Percentiles rank a stretch among this genome's conserved stretches.
Evolutionary conservation across 1,284 basidiomycete genomes (phyloP).

Genomic region (Ganoderma lingzhi): DNA sequence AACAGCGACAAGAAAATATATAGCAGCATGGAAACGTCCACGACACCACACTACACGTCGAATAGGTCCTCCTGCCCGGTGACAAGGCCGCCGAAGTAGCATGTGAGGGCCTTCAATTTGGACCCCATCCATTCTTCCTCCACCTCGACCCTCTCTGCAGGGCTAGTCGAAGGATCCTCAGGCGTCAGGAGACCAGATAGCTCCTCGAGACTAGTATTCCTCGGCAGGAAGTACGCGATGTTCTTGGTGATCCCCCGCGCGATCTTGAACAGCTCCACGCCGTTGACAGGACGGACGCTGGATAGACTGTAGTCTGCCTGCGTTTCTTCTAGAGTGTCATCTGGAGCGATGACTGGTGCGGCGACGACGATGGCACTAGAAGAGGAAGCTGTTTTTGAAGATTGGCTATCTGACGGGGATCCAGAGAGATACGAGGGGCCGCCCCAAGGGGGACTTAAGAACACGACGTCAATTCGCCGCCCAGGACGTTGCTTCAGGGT

Average conservation of each 20-base stretch:
- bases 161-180: conserved; percentile 37
- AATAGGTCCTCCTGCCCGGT: conserved; percentile 71
- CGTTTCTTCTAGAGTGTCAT: conserved; percentile 28
- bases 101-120: conserved; percentile 86
- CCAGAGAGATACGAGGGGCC: conserved; percentile 76
- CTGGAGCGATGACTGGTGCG: not conserved
- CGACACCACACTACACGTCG: conserved; percentile 16
- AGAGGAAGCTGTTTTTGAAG: conserved; percentile 19
- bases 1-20: not conserved
- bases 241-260: conserved; percentile 78
- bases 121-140: conserved; percentile 91
- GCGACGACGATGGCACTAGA: conserved; percentile 20
- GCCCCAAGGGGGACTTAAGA: conserved; percentile 95
- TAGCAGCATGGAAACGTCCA: not conserved
- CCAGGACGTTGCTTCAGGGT: conserved; percentile 42
- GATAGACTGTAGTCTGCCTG: conserved; percentile 75
- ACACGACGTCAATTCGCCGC: conserved; percentile 83
- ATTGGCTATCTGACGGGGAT: conserved; percentile 22
- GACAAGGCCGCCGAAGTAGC: conserved; percentile 82
- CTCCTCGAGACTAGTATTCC: conserved; percentile 83
- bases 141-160: conserved; percentile 69
- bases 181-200: conserved; percentile 55
- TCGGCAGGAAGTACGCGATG: conserved; percentile 90
- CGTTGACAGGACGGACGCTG: conserved; percentile 82
- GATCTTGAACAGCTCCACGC: conserved; percentile 81